A percentile compares a stretch with the other conserved stretches of the same genome.
phyloP scores from a whole-genome alignment of 148 eudicot species.

The Limonium bicolor region DNA sequence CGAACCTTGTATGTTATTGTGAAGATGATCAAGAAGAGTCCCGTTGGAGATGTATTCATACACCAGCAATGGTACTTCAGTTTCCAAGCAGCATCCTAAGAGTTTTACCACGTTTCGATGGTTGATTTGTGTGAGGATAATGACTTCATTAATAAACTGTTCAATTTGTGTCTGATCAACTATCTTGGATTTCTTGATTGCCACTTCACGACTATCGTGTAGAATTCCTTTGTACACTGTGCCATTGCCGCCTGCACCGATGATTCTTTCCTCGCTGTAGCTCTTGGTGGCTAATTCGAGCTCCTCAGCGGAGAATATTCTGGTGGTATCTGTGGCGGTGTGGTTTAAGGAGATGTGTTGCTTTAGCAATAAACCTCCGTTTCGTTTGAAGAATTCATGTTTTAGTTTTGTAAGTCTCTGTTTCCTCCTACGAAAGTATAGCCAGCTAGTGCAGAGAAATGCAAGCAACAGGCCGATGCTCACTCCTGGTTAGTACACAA shows the following conservation, averaged over 20 bases:
- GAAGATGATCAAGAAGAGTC: slow-evolving; percentile 4
- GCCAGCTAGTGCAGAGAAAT: no score
- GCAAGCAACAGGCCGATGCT: no score
- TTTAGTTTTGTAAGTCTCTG: no score
- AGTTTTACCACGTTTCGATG: slow-evolving; percentile 5
- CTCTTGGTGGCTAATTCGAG: slow-evolving; percentile 7
- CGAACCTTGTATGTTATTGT: background rate
- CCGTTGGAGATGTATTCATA: slow-evolving; percentile 5
- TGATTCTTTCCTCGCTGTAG: slow-evolving; percentile 3
- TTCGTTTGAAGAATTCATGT: no score
- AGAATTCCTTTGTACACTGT: slow-evolving; percentile 9
- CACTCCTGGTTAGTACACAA: no score
- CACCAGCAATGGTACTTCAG: slow-evolving; percentile 3
- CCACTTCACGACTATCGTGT: background rate
- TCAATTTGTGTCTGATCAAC: slow-evolving; percentile 5
- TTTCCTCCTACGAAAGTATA: no score
- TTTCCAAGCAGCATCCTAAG: slow-evolving; percentile 2
- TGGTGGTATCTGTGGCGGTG: background rate
- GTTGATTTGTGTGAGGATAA: slow-evolving; percentile 6
- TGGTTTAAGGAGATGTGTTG: no score
- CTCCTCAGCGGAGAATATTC: slow-evolving; percentile 4
- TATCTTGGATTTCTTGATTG: slow-evolving; percentile 5
- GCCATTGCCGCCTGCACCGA: slow-evolving; percentile 6
- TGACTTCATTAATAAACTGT: slow-evolving; percentile 8
- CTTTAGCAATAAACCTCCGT: no score